A percentile compares a stretch with the other conserved stretches of the same genome.
phyloP scores from a whole-genome alignment of 108 stramenopile genomes.

The Conticribra weissflogii region DNA sequence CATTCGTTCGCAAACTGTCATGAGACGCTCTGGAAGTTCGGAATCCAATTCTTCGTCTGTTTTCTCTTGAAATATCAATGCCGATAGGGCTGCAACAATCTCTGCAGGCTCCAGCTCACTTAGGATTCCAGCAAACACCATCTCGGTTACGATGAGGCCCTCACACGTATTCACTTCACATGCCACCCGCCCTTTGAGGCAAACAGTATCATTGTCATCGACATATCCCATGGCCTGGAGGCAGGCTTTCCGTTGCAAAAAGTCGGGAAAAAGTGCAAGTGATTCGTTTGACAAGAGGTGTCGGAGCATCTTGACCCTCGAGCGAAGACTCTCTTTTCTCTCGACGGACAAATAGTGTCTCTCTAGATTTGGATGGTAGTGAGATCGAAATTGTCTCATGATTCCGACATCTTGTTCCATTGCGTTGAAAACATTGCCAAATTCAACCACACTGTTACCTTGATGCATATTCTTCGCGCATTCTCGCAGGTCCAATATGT shows the following conservation, averaged over 20 bases:
- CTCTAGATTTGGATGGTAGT: conserved; percentile 72
- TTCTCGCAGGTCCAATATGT: conserved; percentile 58
- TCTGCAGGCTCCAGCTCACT: conserved; percentile 94
- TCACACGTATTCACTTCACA: conserved; percentile 96
- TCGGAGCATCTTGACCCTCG: conserved; percentile 59
- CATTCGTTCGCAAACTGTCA: conserved; percentile 73
- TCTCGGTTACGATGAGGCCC: conserved; percentile 95
- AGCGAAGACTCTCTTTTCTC: conserved; percentile 64
- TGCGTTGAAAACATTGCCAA: conserved; percentile 48
- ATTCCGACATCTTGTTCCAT: conserved; percentile 44
- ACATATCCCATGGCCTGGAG: conserved; percentile 91
- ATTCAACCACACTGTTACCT: conserved; percentile 65
- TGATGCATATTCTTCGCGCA: conserved; percentile 61
- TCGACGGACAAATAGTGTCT: conserved; percentile 64
- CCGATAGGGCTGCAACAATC: conserved; percentile 91
- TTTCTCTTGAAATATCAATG: conserved; percentile 94
- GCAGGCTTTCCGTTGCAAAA: conserved; percentile 83
- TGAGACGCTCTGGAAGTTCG: conserved; percentile 77
- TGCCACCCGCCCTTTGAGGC: conserved; percentile 94
- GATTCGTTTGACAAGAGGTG: conserved; percentile 86
- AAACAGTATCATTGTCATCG: conserved; percentile 85
- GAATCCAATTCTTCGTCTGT: conserved; percentile 73
- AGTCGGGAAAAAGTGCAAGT: conserved; percentile 94
- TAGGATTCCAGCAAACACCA: conserved; percentile 95
- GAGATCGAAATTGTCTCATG: conserved; percentile 59